Conservation (phyloP, 345 rosid species). For the Psidium guajava region DNA sequence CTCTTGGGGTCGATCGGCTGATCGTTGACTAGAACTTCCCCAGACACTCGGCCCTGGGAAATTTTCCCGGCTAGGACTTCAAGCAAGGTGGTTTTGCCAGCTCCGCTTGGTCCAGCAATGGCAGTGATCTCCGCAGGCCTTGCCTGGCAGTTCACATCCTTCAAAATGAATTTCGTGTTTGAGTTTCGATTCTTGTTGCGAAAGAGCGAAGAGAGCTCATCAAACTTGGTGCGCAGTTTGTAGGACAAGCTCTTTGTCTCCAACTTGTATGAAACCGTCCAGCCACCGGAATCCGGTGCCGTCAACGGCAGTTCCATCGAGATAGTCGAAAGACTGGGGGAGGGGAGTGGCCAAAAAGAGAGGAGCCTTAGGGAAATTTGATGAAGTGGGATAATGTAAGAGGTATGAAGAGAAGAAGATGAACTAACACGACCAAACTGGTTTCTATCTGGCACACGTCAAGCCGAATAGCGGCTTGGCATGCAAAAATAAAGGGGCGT, state of each 20-base stretch:
- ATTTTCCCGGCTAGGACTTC: slow-evolving; percentile 78
- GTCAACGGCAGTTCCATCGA: slow-evolving; percentile 63
- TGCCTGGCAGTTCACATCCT: slow-evolving; percentile 56
- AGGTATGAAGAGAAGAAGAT: slow-evolving; percentile 37
- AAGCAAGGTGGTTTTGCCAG: slow-evolving; percentile 81
- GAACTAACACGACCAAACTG: slow-evolving; percentile 73
- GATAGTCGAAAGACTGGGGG: neutral
- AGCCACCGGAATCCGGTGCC: slow-evolving; percentile 23
- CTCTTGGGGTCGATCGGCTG: slow-evolving; percentile 35
- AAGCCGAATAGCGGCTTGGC: neutral
- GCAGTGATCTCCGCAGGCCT: slow-evolving; percentile 60
- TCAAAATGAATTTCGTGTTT: slow-evolving; percentile 34
- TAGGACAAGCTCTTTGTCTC: slow-evolving; percentile 56
- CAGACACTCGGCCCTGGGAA: slow-evolving; percentile 24
- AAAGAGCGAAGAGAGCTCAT: slow-evolving; percentile 13
- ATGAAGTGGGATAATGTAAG: slow-evolving; percentile 9
- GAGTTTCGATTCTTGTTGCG: slow-evolving; percentile 10
- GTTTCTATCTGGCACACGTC: slow-evolving; percentile 8
- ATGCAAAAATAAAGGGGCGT: neutral
- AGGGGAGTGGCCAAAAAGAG: neutral
- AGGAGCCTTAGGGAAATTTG: slow-evolving; percentile 4
- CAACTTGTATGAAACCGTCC: slow-evolving; percentile 30
- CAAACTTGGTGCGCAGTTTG: slow-evolving; percentile 28
- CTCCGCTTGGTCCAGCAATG: slow-evolving; percentile 89
- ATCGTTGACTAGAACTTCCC: slow-evolving; percentile 57